Conservation (phyloP, 306 rosid genomes). For the Vigna unguiculata region DNA sequence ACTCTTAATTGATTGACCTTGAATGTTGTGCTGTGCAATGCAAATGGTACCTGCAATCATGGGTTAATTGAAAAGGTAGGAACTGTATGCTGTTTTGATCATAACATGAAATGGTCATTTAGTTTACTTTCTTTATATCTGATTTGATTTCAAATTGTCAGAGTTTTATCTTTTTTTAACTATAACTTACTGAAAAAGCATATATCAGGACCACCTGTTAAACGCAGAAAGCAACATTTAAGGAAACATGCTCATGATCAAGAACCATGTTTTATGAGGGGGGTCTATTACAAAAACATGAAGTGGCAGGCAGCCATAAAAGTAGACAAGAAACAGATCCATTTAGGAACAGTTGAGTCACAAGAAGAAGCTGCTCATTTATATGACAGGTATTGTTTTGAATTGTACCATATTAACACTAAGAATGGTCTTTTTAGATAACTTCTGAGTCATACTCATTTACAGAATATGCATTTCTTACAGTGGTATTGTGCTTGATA, state of each 20-base stretch:
- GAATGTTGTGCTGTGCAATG: slow-evolving; percentile 7
- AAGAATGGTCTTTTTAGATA: slow-evolving; percentile 6
- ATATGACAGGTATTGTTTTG: slow-evolving; percentile 74
- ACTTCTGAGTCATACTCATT: background rate
- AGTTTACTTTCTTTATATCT: background rate
- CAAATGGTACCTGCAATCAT: background rate
- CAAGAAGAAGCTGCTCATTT: slow-evolving; percentile 95
- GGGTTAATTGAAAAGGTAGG: background rate
- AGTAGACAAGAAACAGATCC: slow-evolving; percentile 97
- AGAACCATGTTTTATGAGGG: slow-evolving; percentile 84
- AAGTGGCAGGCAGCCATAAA: slow-evolving; percentile 99
- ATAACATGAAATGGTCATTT: background rate
- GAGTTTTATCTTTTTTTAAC: background rate
- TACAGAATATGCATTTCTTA: slow-evolving; percentile 13
- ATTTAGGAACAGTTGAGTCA: slow-evolving; percentile 87
- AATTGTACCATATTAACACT: slow-evolving; percentile 12
- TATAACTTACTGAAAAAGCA: background rate
- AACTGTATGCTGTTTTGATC: background rate
- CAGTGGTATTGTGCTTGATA: slow-evolving; percentile 21
- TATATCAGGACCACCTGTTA: slow-evolving; percentile 70
- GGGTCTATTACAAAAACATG: slow-evolving; percentile 93
- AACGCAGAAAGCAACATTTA: slow-evolving; percentile 87
- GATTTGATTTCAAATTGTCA: background rate
- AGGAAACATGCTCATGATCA: slow-evolving; percentile 77
- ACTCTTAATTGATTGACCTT: background rate